Evolutionary conservation across 768 basidiomycete genomes (phyloP).

Genomic region (Coprinopsis cinerea): DNA sequence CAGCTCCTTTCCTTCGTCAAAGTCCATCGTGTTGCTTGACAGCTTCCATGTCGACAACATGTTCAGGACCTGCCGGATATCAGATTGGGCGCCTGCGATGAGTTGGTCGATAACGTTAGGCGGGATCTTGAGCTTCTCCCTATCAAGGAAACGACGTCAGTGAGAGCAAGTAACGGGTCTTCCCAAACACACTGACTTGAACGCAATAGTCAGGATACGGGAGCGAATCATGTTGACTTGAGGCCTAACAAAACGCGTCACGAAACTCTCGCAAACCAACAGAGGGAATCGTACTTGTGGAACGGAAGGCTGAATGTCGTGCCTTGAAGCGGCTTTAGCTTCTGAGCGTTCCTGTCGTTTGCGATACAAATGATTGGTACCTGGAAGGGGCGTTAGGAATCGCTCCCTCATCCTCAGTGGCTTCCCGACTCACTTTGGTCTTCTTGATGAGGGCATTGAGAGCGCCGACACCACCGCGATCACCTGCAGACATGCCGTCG

Average conservation of each 20-base stretch:
- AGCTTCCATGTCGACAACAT: slow-evolving; percentile 98
- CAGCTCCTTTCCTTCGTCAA: slow-evolving; percentile 90
- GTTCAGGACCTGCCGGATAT: slow-evolving; percentile 95
- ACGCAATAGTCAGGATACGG: slow-evolving; percentile 79
- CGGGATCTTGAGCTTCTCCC: slow-evolving; percentile 92
- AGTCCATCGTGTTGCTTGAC: slow-evolving; percentile 75
- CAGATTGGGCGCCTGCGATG: slow-evolving; percentile 82
- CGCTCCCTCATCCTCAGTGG: not conserved
- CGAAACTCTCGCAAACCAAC: not conserved
- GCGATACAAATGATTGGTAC: slow-evolving; percentile 97
- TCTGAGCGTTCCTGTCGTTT: slow-evolving; percentile 82
- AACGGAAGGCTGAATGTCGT: slow-evolving; percentile 77
- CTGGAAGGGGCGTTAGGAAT: slow-evolving; percentile 32
- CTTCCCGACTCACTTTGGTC: slow-evolving; percentile 54
- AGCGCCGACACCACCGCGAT: slow-evolving; percentile 94
- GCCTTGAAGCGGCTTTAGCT: slow-evolving; percentile 77
- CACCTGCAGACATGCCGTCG: slow-evolving; percentile 98
- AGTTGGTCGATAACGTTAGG: slow-evolving; percentile 91
- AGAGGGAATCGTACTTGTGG: slow-evolving; percentile 48
- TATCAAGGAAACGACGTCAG: slow-evolving; percentile 20
- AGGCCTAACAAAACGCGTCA: slow-evolving; percentile 47
- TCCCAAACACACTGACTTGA: slow-evolving; percentile 55
- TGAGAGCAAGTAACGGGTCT: not conserved
- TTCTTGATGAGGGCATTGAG: slow-evolving; percentile 90
- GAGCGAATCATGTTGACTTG: slow-evolving; percentile 73